phyloP scores from a whole-genome alignment of 768 basidiomycete genomes.

The Melanogaster broomeanus region DNA sequence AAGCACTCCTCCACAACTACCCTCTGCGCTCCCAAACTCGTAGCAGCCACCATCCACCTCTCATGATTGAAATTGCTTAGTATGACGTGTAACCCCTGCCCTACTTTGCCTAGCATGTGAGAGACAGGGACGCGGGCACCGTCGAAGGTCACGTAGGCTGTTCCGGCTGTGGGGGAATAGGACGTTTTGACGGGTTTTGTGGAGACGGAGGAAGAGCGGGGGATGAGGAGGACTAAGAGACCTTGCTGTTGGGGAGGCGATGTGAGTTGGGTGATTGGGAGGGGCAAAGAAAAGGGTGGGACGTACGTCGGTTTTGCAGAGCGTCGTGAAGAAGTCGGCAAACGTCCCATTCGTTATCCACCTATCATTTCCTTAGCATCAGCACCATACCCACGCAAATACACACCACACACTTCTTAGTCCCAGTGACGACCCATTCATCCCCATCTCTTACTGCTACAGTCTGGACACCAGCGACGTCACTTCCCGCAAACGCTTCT shows the following conservation, averaged over 20 bases:
- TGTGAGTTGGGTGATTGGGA: slow-evolving; percentile 3
- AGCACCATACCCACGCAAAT: neutral
- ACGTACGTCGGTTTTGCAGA: slow-evolving; percentile 67
- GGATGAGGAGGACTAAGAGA: slow-evolving; percentile 75
- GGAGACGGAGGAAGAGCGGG: slow-evolving; percentile 68
- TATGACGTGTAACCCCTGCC: slow-evolving; percentile 81
- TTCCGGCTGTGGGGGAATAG: slow-evolving; percentile 91
- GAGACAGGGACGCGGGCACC: slow-evolving; percentile 80
- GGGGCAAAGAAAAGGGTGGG: neutral
- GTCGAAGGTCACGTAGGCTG: slow-evolving; percentile 82
- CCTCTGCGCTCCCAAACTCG: slow-evolving; percentile 74
- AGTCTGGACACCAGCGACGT: slow-evolving; percentile 82
- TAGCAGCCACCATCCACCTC: slow-evolving; percentile 82
- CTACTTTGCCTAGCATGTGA: slow-evolving; percentile 86
- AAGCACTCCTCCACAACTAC: slow-evolving; percentile 87
- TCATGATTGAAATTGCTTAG: slow-evolving; percentile 90
- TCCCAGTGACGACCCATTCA: slow-evolving; percentile 87
- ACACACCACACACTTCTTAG: slow-evolving; percentile 70
- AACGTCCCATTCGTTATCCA: slow-evolving; percentile 92
- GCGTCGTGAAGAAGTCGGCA: slow-evolving; percentile 83
- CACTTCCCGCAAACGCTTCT: slow-evolving; percentile 92
- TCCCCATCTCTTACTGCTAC: slow-evolving; percentile 85
- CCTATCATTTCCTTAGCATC: slow-evolving; percentile 37
- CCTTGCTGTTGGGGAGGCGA: slow-evolving; percentile 47
- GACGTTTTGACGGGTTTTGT: slow-evolving; percentile 92